Evolutionary conservation across 345 rosid species (phyloP), one percentile per base, ranked within the genome.

Genomic region (Diplotaxis tenuifolia): DNA sequence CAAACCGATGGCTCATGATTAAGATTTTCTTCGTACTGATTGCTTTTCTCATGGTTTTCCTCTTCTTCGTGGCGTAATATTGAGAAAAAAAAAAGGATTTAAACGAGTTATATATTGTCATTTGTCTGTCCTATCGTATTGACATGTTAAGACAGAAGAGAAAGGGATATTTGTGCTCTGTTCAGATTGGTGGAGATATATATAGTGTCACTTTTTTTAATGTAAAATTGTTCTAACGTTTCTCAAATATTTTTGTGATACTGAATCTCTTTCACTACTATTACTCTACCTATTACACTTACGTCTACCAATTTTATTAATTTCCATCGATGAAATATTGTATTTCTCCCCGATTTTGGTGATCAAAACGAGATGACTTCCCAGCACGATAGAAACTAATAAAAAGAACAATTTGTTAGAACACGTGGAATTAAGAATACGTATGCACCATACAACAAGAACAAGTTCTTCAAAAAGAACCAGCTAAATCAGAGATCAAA

Each of bases 1-100:
- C 96, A 62, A 89, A 87, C 74, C 79, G 92, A 56, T 89, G 96
- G 96, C 71, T 89, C 68, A 87, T 89, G 92, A 83, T 89, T 68
- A 89, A 87, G 84, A 86, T 89, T 68, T 89, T 89, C 82, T 85
- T 89, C 72, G 84, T 89, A 64, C 77, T 89, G 76, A 71, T 89
- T 75, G 83, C 83, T 61, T 89, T 89, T 77, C 89, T 89, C 79
- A 83, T 89, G 92, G 73, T 89, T 72, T 89, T 89, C 82, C 78
- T 89, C 80, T 87, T 89, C 82, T 89, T 89, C 81, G 92, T 89
- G 75, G 96, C 89, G 9, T 73, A 56, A 78, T 15, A 60, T 38
- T 86, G 79, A 78, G 63, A 58, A 5, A 2, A 5, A 14, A 54
- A n/a, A 61, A 38, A 56, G 15, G 12, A 53, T 18, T 12, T 4